Base-by-base conservation (phyloP, 2,329 filamentous ascomycete species). In the Fusarium sp. region DNA sequence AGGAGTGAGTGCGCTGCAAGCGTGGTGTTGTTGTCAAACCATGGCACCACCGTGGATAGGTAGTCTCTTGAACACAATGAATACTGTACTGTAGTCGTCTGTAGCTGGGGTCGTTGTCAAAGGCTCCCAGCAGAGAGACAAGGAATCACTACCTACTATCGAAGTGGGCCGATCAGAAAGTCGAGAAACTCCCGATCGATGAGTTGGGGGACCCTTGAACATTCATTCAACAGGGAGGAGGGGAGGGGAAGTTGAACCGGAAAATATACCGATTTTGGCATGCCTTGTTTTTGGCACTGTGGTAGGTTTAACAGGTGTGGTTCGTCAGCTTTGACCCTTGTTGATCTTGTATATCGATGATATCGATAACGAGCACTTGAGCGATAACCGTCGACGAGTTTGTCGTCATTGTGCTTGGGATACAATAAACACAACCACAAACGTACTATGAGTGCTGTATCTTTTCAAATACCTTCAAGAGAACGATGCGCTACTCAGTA, bases 11-110 rank as follows among this genome's bases (percentile, higher is more conserved):
- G 50, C 41, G 53, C 57, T 67, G 64, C 60, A 61, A 50, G 54
- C 40, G 68, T 66, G 67, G 61, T 70, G 67, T 66, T 64, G 58
- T 66, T 53, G 53, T 50, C 32, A 43, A 50, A 51, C 13, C 40
- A 51, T 70, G 68, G 68, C 56, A 64, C 64, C 65, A 69, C 68
- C 41, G 42, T 35, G 42, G 54, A 45, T 31, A 22, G 32, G 15
- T 53, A 40, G 36, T 45, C 40, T 22, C 24, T 40, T 22, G 42
- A 34, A 52, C 11, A 29, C 19, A 19, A 19, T 19, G 19, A 19
- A 19, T 19, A 19, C 19, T 19, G 19, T n/a, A n/a, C n/a, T n/a
- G n/a, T n/a, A n/a, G n/a, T n/a, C n/a, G n/a, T n/a, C 19, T 19
- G 19, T 19, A 59, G 41, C 31, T 53, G 41, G 40, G 32, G 38